Base-by-base conservation (phyloP, 2,329 filamentous ascomycete genomes). In the Fusarium haematococcum region DNA sequence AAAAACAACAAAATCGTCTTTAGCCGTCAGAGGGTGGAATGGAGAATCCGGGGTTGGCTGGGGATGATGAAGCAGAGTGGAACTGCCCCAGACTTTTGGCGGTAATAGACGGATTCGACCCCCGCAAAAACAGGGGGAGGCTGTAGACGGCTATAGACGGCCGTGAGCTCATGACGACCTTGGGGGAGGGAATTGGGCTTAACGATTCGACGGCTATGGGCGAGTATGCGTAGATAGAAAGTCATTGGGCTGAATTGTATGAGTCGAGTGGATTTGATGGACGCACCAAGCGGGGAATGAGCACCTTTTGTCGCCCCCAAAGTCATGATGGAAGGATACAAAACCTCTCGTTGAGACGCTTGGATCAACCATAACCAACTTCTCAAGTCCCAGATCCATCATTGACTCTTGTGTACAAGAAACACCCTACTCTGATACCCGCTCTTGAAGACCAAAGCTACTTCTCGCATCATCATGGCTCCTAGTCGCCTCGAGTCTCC, bases 141-240 rank as follows among this genome's bases (percentile, higher is more conserved):
- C 54, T 64, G 58, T 67, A 68, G 68, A 70, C 59, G 68, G 68
- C 32, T 64, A 39, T 64, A 67, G 68, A 70, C 67, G 64, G 68
- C 14, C 16, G 10, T 52, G 48, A 10, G 45, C 3, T 30, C 25
- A 30, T 52, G 48, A n/a, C 27, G 25, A 27, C 25, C 30, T 52
- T 52, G 48, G 48, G 25, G 48, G 48, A 33, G 35, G 30, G 23
- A 23, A 63, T 41, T 32, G 33, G 18, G 6, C 5, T 30, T 6
- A 9, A 58, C 16, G 16, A 39, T 30, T 37, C 10, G 20, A 39
- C 6, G 20, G 33, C 32, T 58, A 18, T 18, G 16, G 16, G 20
- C 1, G 9, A n/a, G 20, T 3, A 57, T 27, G 14, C 5, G 54
- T 57, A 5, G 5, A 11, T 30, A 1, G 20, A 2, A 18, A 39